Conservation (phyloP, 306 rosid genomes). For the Cicer yamashitae region DNA sequence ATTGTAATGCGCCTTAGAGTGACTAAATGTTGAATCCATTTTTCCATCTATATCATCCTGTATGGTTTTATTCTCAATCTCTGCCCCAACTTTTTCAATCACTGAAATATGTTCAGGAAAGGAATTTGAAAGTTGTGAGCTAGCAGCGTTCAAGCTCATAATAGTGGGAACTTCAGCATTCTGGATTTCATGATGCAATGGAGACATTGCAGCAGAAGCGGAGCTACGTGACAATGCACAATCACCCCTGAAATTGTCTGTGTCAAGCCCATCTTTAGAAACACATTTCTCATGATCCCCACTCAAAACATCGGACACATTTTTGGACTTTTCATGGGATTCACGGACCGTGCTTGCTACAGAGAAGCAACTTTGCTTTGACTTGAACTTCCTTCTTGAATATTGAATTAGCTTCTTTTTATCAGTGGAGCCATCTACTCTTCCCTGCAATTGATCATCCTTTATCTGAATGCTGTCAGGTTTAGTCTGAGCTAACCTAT, state of each 20-base stretch:
- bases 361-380: constrained; percentile 51
- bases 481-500: constrained; percentile 45
- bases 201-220: constrained; percentile 49
- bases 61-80: constrained; percentile 43
- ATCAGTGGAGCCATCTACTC: constrained; percentile 37
- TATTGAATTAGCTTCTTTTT: constrained; percentile 72
- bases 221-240: constrained; percentile 44
- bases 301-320: constrained; percentile 41
- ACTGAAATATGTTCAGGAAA: constrained; percentile 26
- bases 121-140: constrained; percentile 44
- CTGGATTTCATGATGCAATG: constrained; percentile 50
- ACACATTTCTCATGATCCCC: constrained; percentile 47
- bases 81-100: constrained; percentile 46
- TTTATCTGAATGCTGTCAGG: constrained; percentile 52
- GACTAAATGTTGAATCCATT: constrained; percentile 39
- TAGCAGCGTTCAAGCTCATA: constrained; percentile 35
- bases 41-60: constrained; percentile 46
- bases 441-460: constrained; percentile 50
- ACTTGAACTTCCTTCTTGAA: constrained; percentile 77
- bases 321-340: constrained; percentile 43
- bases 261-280: constrained; percentile 41
- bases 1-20: constrained; percentile 42
- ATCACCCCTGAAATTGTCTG: constrained; percentile 50
- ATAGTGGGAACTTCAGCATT: constrained; percentile 46
- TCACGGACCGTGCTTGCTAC: constrained; percentile 46